Base-by-base conservation (phyloP, 768 basidiomycete genomes). In the Lepiota subincarnata region DNA sequence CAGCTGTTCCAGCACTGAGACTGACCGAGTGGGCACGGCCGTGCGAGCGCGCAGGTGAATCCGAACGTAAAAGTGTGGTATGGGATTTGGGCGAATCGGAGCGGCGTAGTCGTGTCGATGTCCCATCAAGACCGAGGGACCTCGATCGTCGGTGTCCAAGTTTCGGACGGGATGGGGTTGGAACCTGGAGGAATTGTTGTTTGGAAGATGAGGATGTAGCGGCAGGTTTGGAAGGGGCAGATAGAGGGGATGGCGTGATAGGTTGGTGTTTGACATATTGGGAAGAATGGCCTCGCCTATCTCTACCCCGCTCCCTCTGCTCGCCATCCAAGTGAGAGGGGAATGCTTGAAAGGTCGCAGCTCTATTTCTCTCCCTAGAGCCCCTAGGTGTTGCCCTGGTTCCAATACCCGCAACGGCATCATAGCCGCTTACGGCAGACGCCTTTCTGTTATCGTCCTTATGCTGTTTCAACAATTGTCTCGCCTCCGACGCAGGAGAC, bases 261-360 rank as follows among this genome's bases (percentile, higher is more conserved):
- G 53, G 53, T 19, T 41, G 46, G n/a, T 54, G 53, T 48, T 41
- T 54, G 28, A 37, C 12, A 39, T 54, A 46, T n/a, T 20, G 24
- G 22, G 45, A 28, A 4, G 16, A n/a, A 24, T 47, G 55, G 56
- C 46, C 31, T 41, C 55, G 56, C 13, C 49, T 58, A 55, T 62
- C 58, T 59, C 64, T 48, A 51, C 42, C 59, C 31, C 55, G 54
- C 20, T 56, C 59, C 36, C 52, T 57, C 31, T 24, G 47, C 2
- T 14, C 31, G 31, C 31, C 10, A 31, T 11, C 31, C 8, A 11
- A 28, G 7, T 7, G 4, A 28, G n/a, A n/a, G n/a, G 7, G 26
- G 26, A 28, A 7, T 8, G 7, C 31, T 31, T 31, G 31, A 31
- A 31, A 31, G 7, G 31, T 31, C 31, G 22, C 31, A 14, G 18